Evolutionary conservation across 2,329 filamentous ascomycete genomes (phyloP), one percentile per base, ranked within the genome.

Genomic region (Ophiocordyceps camponoti-saundersi): DNA sequence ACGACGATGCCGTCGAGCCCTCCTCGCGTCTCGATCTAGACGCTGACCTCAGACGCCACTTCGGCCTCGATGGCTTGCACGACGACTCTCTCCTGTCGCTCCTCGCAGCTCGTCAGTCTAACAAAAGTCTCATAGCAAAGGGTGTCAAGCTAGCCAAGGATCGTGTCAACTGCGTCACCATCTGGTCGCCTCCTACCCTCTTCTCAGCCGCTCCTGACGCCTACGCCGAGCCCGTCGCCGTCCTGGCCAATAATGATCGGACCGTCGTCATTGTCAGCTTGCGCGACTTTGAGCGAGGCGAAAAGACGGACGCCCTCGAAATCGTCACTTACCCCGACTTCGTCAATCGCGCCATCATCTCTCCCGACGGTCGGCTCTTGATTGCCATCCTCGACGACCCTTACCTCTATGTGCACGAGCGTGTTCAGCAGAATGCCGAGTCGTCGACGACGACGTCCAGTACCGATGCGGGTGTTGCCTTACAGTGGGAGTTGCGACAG

Each of bases 261-360:
- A 87, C 85, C 1, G 84, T 96, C 48, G 82, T 82, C 26, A 67
- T 95, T n/a, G 86, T 93, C 58, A 83, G 81, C 44, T 68, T 96
- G 20, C 70, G 75, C 26, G 76, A 81, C 46, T 75, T 79, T 46
- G 63, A 65, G 4, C 56, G 56, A 32, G 59, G 60, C 42, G 62
- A 66, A 16, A 61, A 62, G 44, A 61, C 63, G 15, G 71, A 83
- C 49, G 70, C 82, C 34, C 65, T 93, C 21, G 79, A 85, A 47
- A 73, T 80, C 42, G 67, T 95, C 46, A 72, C 76, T 4, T 82
- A 94, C 52, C 82, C 85, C 6, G 84, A 90, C 58, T 84, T 80
- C 52, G 90, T 96, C 67, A 98, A 98, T 57, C 87, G 93, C 57
- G 86, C 89, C 32, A 78, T 89, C n/a, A 81, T 98, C 46, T 95